Evolutionary conservation across 768 basidiomycete genomes (phyloP).

Genomic region (Russula earlei): DNA sequence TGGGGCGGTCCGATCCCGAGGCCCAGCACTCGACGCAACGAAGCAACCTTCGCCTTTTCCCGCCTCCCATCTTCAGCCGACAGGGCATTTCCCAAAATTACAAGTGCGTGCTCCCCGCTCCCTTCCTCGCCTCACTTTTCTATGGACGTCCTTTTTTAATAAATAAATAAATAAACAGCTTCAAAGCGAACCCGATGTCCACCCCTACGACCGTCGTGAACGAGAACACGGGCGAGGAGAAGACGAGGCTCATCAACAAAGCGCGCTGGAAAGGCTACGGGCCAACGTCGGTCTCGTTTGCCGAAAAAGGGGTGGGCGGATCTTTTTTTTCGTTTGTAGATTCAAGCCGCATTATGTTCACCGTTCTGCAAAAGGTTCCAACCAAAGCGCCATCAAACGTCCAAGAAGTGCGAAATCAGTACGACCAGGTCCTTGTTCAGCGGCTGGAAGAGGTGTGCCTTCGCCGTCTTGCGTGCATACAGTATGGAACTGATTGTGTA

Average conservation of each 20-base stretch:
- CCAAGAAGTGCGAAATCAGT: slow-evolving; percentile 46
- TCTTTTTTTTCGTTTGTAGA: background rate
- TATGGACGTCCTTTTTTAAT: background rate
- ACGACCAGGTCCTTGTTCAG: slow-evolving; percentile 45
- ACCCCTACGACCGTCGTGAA: slow-evolving; percentile 56
- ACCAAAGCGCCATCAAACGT: slow-evolving; percentile 52
- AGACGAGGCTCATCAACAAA: slow-evolving; percentile 73
- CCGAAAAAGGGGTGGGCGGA: slow-evolving; percentile 43
- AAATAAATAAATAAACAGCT: no score
- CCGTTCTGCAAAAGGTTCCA: slow-evolving; percentile 30
- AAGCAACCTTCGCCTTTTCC: slow-evolving; percentile 67
- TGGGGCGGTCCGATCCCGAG: slow-evolving; percentile 1
- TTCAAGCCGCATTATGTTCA: no score
- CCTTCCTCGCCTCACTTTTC: background rate
- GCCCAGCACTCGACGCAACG: slow-evolving; percentile 24
- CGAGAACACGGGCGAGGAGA: slow-evolving; percentile 73
- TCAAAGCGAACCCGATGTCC: slow-evolving; percentile 69
- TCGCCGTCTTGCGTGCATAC: background rate
- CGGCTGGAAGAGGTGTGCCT: slow-evolving; percentile 44
- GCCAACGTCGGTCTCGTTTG: slow-evolving; percentile 59
- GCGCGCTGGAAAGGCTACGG: slow-evolving; percentile 83
- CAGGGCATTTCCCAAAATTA: slow-evolving; percentile 73
- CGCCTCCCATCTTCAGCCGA: slow-evolving; percentile 84
- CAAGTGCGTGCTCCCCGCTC: slow-evolving; percentile 39
- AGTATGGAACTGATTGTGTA: background rate